These are phyloP conservation scores for Puccinia polysora DNA, from an alignment of 1,284 basidiomycete genomes.

Conservation along the genomic window DNA sequence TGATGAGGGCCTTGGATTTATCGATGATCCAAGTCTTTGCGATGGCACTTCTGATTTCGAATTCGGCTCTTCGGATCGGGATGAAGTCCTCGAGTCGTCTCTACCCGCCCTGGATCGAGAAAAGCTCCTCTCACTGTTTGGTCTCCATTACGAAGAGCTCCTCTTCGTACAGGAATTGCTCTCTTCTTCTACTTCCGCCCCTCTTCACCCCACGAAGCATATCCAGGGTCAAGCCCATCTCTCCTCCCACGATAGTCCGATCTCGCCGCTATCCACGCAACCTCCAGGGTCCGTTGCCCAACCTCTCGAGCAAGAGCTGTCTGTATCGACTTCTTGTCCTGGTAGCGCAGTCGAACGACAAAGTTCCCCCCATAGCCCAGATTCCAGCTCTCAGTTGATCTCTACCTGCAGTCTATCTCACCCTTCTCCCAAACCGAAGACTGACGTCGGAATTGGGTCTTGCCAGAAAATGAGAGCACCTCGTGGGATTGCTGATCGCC, in stretches of 20 bases:
- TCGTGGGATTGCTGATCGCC: not conserved
- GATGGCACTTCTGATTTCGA: not conserved
- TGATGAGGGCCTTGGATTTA: not conserved
- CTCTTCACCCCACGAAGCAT: not conserved
- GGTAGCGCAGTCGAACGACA: not conserved
- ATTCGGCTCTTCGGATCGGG: not conserved
- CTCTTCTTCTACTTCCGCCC: not conserved
- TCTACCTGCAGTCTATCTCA: conserved; percentile 17
- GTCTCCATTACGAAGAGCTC: conserved; percentile 6
- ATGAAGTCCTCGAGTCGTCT: not conserved
- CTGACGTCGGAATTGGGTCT: not conserved
- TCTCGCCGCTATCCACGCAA: not conserved
- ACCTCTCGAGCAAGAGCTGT: not conserved
- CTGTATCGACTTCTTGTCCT: not conserved
- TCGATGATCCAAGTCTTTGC: not conserved
- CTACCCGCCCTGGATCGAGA: conserved; percentile 5
- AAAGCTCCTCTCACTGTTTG: not conserved
- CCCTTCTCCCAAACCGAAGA: not conserved
- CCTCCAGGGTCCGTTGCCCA: not conserved
- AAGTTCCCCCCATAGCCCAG: conserved; percentile 3
- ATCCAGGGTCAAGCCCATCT: not conserved
- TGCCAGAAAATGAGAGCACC: not conserved
- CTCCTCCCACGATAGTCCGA: not conserved
- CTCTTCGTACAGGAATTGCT: conserved; percentile 17
- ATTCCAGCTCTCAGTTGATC: not conserved